A percentile compares a stretch with the other conserved stretches of the same genome.
Conservation (phyloP, 768 basidiomycete genomes). For the Auricularia auricula-judae region DNA sequence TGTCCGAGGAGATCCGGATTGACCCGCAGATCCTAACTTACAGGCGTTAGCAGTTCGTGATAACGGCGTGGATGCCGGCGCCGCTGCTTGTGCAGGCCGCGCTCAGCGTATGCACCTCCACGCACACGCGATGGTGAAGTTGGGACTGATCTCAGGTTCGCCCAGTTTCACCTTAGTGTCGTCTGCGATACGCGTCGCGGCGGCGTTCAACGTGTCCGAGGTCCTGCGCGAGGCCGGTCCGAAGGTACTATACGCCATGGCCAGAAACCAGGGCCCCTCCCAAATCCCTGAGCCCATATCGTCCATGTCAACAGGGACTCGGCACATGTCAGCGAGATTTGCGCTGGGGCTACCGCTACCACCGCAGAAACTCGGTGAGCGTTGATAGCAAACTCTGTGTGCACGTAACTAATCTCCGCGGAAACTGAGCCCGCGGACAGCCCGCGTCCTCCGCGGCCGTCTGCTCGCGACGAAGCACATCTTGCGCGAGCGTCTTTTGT, state of each 20-base stretch:
- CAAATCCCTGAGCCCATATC: not conserved
- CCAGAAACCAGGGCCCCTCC: not conserved
- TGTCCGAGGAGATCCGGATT: not conserved
- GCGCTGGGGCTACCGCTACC: slow-evolving; percentile 19
- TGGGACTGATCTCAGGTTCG: too few species aligned
- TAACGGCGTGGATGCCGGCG: not conserved
- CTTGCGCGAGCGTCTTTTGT: slow-evolving; percentile 19
- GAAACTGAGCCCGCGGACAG: slow-evolving; percentile 4
- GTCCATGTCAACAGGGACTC: not conserved
- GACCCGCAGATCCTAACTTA: not conserved
- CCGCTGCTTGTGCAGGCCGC: not conserved
- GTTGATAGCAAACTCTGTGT: not conserved
- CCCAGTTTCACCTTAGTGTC: not conserved
- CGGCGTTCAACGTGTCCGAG: not conserved
- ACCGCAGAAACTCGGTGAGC: slow-evolving; percentile 24
- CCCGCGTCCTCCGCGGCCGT: slow-evolving; percentile 20
- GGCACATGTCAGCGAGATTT: slow-evolving; percentile 27
- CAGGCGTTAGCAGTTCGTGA: not conserved
- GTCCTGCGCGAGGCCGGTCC: not conserved
- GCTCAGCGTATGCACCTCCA: too few species aligned
- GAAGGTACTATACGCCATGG: not conserved
- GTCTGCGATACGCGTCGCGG: not conserved
- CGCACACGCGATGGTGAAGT: too few species aligned
- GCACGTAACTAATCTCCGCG: not conserved
- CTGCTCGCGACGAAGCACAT: slow-evolving; percentile 20